These are phyloP conservation scores for Monosporascus cannonballus DNA, from an alignment of 2,329 filamentous ascomycete genomes.

Conservation along the genomic window DNA sequence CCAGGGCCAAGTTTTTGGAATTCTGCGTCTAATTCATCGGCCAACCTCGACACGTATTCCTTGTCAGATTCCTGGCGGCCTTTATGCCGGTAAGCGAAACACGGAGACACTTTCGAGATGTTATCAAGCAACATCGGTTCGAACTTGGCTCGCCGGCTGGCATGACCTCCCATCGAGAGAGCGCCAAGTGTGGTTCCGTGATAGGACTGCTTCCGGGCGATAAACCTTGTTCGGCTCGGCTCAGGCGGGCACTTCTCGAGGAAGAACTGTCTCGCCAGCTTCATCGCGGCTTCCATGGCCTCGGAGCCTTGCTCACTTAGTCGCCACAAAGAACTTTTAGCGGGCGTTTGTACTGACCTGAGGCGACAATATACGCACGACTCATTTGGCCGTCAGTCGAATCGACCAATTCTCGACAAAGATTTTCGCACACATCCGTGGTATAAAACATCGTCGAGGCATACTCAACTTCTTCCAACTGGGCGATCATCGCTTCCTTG, in stretches of 20 bases:
- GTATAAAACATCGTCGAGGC: constrained; percentile 30
- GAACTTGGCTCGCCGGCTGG: constrained; percentile 53
- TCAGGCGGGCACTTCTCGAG: constrained; percentile 47
- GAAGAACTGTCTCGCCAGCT: constrained; percentile 56
- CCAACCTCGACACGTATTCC: constrained; percentile 55
- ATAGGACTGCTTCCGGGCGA: constrained; percentile 61
- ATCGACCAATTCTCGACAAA: constrained; percentile 22
- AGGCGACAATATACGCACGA: constrained; percentile 28
- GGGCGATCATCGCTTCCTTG: constrained; percentile 31
- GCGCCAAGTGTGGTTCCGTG: constrained; percentile 68
- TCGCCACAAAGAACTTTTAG: neutral
- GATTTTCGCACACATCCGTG: constrained; percentile 13
- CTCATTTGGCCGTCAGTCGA: constrained; percentile 28
- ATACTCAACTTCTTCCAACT: constrained; percentile 36
- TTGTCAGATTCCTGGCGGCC: constrained; percentile 44
- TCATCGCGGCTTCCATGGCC: constrained; percentile 56
- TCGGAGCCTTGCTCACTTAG: constrained; percentile 46
- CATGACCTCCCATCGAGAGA: constrained; percentile 58
- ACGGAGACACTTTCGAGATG: constrained; percentile 58
- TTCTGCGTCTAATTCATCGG: constrained; percentile 59
- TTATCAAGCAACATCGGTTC: constrained; percentile 53
- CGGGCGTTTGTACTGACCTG: constrained; percentile 19
- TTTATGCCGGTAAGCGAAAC: constrained; percentile 58
- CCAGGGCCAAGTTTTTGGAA: constrained; percentile 58
- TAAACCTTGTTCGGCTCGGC: constrained; percentile 54